phyloP scores from a whole-genome alignment of 768 basidiomycete species.

The Exsudoporus frostii region DNA sequence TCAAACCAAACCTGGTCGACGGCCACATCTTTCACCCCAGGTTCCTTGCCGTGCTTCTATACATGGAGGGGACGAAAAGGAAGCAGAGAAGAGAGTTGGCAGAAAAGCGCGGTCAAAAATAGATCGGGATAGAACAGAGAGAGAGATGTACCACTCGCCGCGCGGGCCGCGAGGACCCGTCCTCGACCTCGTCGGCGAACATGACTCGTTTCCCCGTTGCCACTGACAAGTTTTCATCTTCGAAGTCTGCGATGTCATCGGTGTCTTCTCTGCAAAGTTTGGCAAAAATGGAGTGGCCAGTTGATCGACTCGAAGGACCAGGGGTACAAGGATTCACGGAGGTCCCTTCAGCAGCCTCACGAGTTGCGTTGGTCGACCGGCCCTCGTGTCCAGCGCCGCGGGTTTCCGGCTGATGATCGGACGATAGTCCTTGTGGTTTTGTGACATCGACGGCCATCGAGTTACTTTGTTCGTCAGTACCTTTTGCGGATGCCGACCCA shows the following conservation, averaged over 20 bases:
- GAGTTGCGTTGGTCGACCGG: slow-evolving; percentile 7
- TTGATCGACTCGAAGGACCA: slow-evolving; percentile 21
- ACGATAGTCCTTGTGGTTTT: slow-evolving; percentile 5
- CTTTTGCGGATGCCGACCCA: slow-evolving; percentile 8
- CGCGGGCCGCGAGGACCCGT: slow-evolving; percentile 23
- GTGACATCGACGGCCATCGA: slow-evolving; percentile 8
- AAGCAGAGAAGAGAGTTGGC: not conserved
- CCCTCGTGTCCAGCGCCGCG: slow-evolving; percentile 16
- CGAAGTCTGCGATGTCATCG: slow-evolving; percentile 26
- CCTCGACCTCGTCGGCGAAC: slow-evolving; percentile 22
- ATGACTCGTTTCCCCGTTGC: slow-evolving; percentile 24
- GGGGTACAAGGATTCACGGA: slow-evolving; percentile 9
- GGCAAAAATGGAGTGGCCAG: slow-evolving; percentile 21
- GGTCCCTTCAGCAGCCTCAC: slow-evolving; percentile 1
- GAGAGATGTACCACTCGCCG: slow-evolving; percentile 25
- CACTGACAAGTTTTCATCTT: slow-evolving; percentile 16
- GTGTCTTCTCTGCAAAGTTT: slow-evolving; percentile 26
- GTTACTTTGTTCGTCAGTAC: slow-evolving; percentile 11
- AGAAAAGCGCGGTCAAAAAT: not conserved
- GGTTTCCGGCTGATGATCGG: slow-evolving; percentile 18
- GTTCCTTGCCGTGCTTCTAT: slow-evolving; percentile 25
- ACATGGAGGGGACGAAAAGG: not conserved
- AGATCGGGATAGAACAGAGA: not conserved
- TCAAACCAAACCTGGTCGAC: slow-evolving; percentile 23
- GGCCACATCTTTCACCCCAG: slow-evolving; percentile 10